A percentile compares a stretch with the other conserved stretches of the same genome.
Evolutionary conservation across 805 yeast species (phyloP).

Genomic region (Candida golubevii): DNA sequence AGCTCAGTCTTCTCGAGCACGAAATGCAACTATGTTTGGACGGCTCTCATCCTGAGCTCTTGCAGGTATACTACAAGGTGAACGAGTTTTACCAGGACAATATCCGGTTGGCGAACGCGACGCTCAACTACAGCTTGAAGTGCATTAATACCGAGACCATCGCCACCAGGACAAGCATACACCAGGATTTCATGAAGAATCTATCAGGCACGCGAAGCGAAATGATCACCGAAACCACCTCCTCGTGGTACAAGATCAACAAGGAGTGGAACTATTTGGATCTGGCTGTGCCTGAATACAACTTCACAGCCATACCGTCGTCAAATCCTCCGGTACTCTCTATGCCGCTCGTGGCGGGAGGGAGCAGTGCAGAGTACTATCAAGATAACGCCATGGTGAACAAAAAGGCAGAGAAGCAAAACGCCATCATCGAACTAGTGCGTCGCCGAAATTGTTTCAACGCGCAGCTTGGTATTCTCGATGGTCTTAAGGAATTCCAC

Average conservation of each 20-base stretch:
- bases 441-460: slow-evolving; percentile 62
- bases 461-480: slow-evolving; percentile 64
- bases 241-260: slow-evolving; percentile 88
- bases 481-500: slow-evolving; percentile 60
- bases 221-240: slow-evolving; percentile 69
- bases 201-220: slow-evolving; percentile 61
- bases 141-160: slow-evolving; percentile 78
- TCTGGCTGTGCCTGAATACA: slow-evolving; percentile 53
- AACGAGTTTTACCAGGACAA: slow-evolving; percentile 71
- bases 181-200: slow-evolving; percentile 74
- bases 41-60: slow-evolving; percentile 89
- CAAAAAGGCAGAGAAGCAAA: slow-evolving; percentile 35
- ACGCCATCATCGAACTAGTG: slow-evolving; percentile 43
- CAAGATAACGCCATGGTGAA: slow-evolving; percentile 20
- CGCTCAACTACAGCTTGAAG: slow-evolving; percentile 55
- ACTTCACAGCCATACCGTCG: slow-evolving; percentile 38
- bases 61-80: slow-evolving; percentile 64
- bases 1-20: slow-evolving; percentile 66
- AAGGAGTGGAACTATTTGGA: slow-evolving; percentile 84
- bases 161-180: slow-evolving; percentile 73
- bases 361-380: slow-evolving; percentile 16
- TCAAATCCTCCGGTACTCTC: slow-evolving; percentile 6
- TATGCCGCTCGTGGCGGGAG: slow-evolving; percentile 16
- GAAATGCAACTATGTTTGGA: slow-evolving; percentile 83
- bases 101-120: slow-evolving; percentile 42